phyloP scores from a whole-genome alignment of 108 stramenopile genomes.

The Stephanodiscus triporus region DNA sequence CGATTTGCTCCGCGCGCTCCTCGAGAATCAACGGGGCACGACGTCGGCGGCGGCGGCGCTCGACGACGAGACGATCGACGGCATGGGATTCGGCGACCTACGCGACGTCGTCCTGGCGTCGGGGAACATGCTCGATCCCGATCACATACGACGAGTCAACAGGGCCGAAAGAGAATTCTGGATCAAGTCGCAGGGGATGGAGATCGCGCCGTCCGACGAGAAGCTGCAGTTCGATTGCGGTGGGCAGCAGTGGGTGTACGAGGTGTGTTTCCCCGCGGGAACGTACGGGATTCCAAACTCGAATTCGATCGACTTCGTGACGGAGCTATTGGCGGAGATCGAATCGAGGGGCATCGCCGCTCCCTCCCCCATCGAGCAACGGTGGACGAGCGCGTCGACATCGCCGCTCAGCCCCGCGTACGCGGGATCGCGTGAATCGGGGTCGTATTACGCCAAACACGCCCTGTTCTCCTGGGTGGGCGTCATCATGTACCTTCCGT shows the following conservation, averaged over 20 bases:
- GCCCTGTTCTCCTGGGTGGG: slow-evolving; percentile 87
- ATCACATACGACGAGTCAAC: slow-evolving; percentile 93
- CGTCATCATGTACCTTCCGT: slow-evolving; percentile 95
- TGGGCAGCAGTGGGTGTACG: slow-evolving; percentile 98
- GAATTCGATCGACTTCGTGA: slow-evolving; percentile 84
- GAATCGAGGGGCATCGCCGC: slow-evolving; percentile 85
- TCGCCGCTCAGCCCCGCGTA: slow-evolving; percentile 91
- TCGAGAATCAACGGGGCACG: slow-evolving; percentile 26
- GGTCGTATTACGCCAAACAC: slow-evolving; percentile 56
- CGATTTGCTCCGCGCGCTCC: slow-evolving; percentile 59
- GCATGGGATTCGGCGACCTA: slow-evolving; percentile 92
- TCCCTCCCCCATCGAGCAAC: slow-evolving; percentile 97
- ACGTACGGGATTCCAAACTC: slow-evolving; percentile 68
- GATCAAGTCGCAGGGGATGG: slow-evolving; percentile 82
- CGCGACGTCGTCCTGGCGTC: slow-evolving; percentile 89
- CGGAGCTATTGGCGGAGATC: slow-evolving; percentile 78
- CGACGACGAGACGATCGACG: slow-evolving; percentile 60
- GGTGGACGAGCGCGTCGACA: slow-evolving; percentile 91
- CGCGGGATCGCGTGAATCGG: no score
- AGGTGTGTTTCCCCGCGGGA: slow-evolving; percentile 93
- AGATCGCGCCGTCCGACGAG: slow-evolving; percentile 77
- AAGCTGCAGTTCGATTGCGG: slow-evolving; percentile 98
- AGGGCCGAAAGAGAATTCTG: slow-evolving; percentile 97
- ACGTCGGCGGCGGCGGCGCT: slow-evolving; percentile 32
- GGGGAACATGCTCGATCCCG: slow-evolving; percentile 81